Base-by-base conservation (phyloP, 208 protist genomes). In the Trypanosoma congolense region DNA sequence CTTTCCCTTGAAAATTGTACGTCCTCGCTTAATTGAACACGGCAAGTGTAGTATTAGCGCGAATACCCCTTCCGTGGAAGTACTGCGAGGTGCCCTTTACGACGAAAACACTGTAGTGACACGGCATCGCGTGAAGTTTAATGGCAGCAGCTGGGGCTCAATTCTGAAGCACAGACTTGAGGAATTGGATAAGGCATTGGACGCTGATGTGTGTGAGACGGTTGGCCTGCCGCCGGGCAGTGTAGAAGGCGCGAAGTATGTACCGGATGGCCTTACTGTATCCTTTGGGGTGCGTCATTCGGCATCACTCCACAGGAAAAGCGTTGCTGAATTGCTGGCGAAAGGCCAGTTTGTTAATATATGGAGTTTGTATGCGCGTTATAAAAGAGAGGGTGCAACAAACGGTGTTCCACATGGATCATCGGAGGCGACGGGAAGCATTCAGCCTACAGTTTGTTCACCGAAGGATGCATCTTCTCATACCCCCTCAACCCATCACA, bases 271-370 rank as follows among this genome's bases (percentile, higher is more conserved):
- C 22, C 61, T 80, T 30, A 55, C 58, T 1, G 56, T 78, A 2
- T 40, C 70, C 38, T 88, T 75, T 67, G 55, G 57, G 4, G 56
- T 88, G 14, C 59, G 66, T 14, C 80, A 84, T 57, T 36, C 51
- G 25, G 2, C 31, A 26, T 16, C 16, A 19, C 38, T 65, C 24
- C 25, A n/a, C 0, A 21, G 18, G 51, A 56, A 40, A 31, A 30
- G 41, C 0, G 40, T 65, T 12, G 33, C 46, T 57, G 6, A 65
- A 65, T 10, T 44, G 12, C 19, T 65, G 3, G 16, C 53, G 28
- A 29, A 2, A 9, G 3, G 38, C 29, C 26, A 33, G 10, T 56
- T 36, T 38, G 22, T 12, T 19, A 21, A 51, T 10, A 4, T 43
- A 49, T 51, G 26, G 58, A 33, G 9, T 18, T 19, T 65, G 8